Base-by-base conservation (phyloP, 805 yeast species). In the Zygoascus biomembranicola region DNA sequence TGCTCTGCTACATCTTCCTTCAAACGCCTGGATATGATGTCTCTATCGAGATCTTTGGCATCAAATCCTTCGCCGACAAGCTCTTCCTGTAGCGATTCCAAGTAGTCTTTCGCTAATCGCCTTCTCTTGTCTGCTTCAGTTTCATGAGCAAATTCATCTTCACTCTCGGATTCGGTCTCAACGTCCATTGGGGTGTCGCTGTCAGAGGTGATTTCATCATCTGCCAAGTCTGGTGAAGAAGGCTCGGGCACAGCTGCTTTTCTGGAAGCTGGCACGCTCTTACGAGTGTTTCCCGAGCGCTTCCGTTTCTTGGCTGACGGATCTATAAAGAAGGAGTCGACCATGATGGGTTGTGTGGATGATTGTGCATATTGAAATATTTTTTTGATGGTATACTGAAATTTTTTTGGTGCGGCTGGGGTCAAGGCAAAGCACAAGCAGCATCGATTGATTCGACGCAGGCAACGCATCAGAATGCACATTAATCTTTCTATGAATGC, bases 121-220 rank as follows among this genome's bases (percentile, higher is more conserved):
- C 99, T 80, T 69, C 99, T 81, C 69, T 88, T 90, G 64, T 94
- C 99, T 0, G 96, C 95, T 8, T 90, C 95, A 48, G 81, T 80
- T 69, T 92, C 98, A 16, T 75, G 77, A 14, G 73, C 80, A 59
- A 82, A 80, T 60, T 85, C 95, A 59, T 84, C 94, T 32, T 85
- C 92, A 14, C 78, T 80, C 60, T 82, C 86, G n/a, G 84, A 62
- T 66, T 85, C 94, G 59, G 85, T 84, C 55, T 82, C 77, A 83
- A 85, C 39, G 61, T 57, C 60, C 55, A 46, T 32, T 9, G 49
- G 32, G 4, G 32, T 19, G 32, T 46, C 49, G 32, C 49, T 46
- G 14, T 56, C 58, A 63, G 55, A 64, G 31, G 61, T 66, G 55
- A 53, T 69, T 57, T 67, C 79, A 61, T 53, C 72, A 63, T 65